phyloP scores from a whole-genome alignment of 371 early-diverging fungal species.

The Rhizopus stolonifer region DNA sequence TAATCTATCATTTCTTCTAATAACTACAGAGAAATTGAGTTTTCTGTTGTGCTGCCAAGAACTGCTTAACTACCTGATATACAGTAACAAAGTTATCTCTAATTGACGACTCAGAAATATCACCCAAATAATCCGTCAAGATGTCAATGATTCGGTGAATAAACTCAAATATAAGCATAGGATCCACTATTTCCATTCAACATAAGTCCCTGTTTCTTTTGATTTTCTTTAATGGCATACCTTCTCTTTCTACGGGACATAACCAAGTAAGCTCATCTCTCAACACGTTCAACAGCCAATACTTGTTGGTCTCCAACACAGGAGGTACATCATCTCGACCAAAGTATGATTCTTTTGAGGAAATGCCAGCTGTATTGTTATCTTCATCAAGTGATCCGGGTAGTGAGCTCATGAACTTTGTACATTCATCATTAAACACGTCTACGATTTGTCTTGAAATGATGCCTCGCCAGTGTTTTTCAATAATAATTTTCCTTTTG shows the following conservation, averaged over 20 bases:
- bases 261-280: constrained; percentile 73
- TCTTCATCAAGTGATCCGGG: constrained; percentile 34
- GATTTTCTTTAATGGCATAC: constrained; percentile 35
- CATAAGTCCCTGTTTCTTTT: background rate
- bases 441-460: constrained; percentile 72
- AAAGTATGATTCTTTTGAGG: constrained; percentile 45
- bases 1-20: constrained; percentile 94
- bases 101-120: constrained; percentile 76
- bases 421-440: constrained; percentile 64
- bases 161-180: constrained; percentile 84
- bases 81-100: constrained; percentile 94
- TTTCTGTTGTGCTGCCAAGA: background rate
- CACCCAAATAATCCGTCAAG: constrained; percentile 78
- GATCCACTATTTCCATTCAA: constrained; percentile 62
- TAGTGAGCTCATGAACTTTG: constrained; percentile 49
- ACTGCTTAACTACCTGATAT: constrained; percentile 65
- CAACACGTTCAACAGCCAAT: constrained; percentile 67
- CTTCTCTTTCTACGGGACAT: constrained; percentile 74
- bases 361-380: constrained; percentile 8
- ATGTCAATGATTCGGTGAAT: constrained; percentile 81
- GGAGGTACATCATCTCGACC: constrained; percentile 67
- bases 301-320: constrained; percentile 64
- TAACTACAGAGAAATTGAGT: constrained; percentile 41
- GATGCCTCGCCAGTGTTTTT: constrained; percentile 85
- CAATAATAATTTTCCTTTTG: constrained; percentile 75